phyloP scores from a whole-genome alignment of 192 early-diverging fungal species.

The Thamnidium elegans region DNA sequence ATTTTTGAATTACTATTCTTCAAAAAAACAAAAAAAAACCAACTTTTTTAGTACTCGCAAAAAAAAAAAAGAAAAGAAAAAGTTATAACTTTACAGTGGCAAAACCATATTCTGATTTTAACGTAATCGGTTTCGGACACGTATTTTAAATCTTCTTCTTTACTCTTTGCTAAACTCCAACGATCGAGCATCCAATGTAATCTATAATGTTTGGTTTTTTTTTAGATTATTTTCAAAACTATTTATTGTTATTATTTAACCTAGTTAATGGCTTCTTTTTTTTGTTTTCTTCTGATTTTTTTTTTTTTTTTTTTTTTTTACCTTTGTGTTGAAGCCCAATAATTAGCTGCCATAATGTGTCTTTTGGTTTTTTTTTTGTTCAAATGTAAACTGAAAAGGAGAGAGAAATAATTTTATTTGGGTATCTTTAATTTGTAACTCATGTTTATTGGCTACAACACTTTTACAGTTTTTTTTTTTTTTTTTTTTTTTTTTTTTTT shows the following conservation, averaged over 20 bases:
- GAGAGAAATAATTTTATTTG: too few relatives aligned
- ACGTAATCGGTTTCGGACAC: conserved; percentile 48
- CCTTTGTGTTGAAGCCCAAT: conserved; percentile 70
- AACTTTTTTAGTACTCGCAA: too few relatives aligned
- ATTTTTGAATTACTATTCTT: conserved; percentile 66
- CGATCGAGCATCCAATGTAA: conserved; percentile 62
- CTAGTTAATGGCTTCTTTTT: too few relatives aligned
- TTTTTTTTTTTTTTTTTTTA: conserved; percentile 17
- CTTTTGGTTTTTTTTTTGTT: too few relatives aligned
- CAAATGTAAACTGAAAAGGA: too few relatives aligned
- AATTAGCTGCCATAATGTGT: conserved; percentile 64
- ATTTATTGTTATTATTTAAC: background rate
- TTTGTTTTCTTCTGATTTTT: background rate
- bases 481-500: background rate
- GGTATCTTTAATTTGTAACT: too few relatives aligned
- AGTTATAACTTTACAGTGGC: conserved; percentile 50
- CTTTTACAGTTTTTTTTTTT: background rate
- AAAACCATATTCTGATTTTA: conserved; percentile 65
- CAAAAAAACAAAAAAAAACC: too few relatives aligned
- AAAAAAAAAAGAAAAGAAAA: too few relatives aligned
- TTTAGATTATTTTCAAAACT: background rate
- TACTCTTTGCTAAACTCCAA: conserved; percentile 44
- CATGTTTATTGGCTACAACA: too few relatives aligned
- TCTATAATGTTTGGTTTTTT: conserved; percentile 27
- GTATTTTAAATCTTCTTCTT: conserved; percentile 55